A percentile compares a stretch with the other conserved stretches of the same genome.
Evolutionary conservation across 2,329 filamentous ascomycete species (phyloP).

Genomic region (Fusarium pseudoanthophilum): DNA sequence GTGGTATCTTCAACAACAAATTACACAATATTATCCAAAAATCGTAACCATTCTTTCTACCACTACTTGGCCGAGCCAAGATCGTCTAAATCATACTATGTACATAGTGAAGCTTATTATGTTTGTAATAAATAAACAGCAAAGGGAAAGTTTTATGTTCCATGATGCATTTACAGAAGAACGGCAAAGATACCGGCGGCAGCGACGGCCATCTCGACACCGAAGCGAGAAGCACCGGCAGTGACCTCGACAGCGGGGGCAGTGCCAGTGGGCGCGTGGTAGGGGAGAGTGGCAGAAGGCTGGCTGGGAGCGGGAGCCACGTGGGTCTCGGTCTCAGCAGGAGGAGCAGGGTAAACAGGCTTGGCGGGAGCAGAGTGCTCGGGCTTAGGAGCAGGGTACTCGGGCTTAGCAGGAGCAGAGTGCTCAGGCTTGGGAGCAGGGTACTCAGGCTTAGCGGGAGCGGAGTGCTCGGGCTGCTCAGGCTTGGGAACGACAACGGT

Average conservation of each 20-base stretch:
- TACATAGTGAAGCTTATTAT: slow-evolving; percentile 46
- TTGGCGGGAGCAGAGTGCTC: neutral
- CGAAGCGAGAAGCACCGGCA: slow-evolving; percentile 49
- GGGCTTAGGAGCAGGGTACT: slow-evolving; percentile 1
- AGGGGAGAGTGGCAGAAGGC: slow-evolving; percentile 37
- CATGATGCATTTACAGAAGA: slow-evolving; percentile 48
- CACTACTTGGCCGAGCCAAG: slow-evolving; percentile 35
- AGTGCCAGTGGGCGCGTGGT: slow-evolving; percentile 31
- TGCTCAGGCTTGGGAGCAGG: slow-evolving; percentile 24
- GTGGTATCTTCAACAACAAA: slow-evolving; percentile 29
- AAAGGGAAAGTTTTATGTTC: slow-evolving; percentile 32
- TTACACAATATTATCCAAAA: slow-evolving; percentile 32
- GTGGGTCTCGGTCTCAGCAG: slow-evolving; percentile 15
- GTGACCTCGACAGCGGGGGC: slow-evolving; percentile 41
- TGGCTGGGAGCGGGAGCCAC: slow-evolving; percentile 28
- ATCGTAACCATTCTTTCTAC: slow-evolving; percentile 43
- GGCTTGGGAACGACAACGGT: slow-evolving; percentile 31
- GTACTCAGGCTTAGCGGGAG: slow-evolving; percentile 13
- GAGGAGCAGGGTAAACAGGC: too few species aligned
- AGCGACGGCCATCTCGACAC: slow-evolving; percentile 45
- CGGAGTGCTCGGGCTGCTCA: slow-evolving; percentile 1
- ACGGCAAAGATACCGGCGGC: slow-evolving; percentile 49
- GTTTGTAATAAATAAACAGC: slow-evolving; percentile 38
- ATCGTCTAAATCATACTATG: slow-evolving; percentile 45
- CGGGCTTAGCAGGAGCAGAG: slow-evolving; percentile 12